These are phyloP conservation scores for Epichloe uncinata DNA, from an alignment of 2,329 filamentous ascomycete genomes.

Conservation along the genomic window DNA sequence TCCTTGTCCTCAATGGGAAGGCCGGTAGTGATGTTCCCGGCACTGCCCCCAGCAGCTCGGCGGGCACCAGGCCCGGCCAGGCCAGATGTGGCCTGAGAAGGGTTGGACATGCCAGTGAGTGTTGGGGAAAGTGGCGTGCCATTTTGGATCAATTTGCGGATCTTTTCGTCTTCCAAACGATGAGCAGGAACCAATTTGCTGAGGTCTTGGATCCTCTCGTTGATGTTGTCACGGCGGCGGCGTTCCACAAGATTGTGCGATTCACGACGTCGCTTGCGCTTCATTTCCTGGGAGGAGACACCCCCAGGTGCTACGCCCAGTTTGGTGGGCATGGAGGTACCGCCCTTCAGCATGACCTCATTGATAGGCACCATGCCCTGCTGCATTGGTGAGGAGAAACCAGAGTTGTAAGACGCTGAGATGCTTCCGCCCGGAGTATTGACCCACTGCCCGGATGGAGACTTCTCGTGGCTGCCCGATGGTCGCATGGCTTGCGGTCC, in stretches of 20 bases:
- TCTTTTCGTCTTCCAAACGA: slow-evolving; percentile 90
- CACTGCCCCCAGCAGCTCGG: slow-evolving; percentile 55
- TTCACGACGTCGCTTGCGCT: slow-evolving; percentile 78
- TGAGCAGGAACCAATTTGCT: slow-evolving; percentile 87
- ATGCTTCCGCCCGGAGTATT: slow-evolving; percentile 66
- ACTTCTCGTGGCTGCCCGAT: slow-evolving; percentile 61
- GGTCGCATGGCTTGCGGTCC: slow-evolving; percentile 67
- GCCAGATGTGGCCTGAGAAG: slow-evolving; percentile 71
- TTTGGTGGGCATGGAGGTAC: slow-evolving; percentile 81
- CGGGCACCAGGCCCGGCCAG: slow-evolving; percentile 75
- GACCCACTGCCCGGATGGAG: slow-evolving; percentile 79
- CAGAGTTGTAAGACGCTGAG: slow-evolving; percentile 78
- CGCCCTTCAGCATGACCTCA: slow-evolving; percentile 78
- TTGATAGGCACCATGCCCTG: slow-evolving; percentile 64
- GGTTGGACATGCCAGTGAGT: slow-evolving; percentile 52
- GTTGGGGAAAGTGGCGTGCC: slow-evolving; percentile 81
- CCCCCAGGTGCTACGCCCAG: slow-evolving; percentile 42
- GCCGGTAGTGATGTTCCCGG: slow-evolving; percentile 80
- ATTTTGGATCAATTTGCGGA: slow-evolving; percentile 86
- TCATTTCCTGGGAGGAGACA: slow-evolving; percentile 79
- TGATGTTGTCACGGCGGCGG: slow-evolving; percentile 92
- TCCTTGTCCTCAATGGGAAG: slow-evolving; percentile 94
- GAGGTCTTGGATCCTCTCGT: slow-evolving; percentile 93
- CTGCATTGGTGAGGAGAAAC: slow-evolving; percentile 70
- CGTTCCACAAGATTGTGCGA: slow-evolving; percentile 96